Evolutionary conservation across 2,329 filamentous ascomycete genomes (phyloP), one percentile per base, ranked within the genome.

Genomic region (Calonectria multiphialidica): DNA sequence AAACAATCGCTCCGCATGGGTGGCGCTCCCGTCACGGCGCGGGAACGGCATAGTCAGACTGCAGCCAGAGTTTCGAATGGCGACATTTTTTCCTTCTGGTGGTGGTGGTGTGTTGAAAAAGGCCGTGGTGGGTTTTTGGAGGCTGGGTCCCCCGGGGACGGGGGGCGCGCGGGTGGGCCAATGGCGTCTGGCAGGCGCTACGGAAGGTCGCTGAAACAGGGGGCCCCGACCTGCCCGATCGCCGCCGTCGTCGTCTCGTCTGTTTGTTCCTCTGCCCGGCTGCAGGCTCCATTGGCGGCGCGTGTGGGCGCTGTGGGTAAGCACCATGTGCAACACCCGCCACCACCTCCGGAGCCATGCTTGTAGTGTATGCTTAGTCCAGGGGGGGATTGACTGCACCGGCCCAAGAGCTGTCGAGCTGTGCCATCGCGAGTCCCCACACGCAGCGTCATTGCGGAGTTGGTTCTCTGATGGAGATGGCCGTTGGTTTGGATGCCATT

Each of bases 361-460:
- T 59, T 59, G 53, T 59, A 40, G 25, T 59, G 53, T 59, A 40
- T 59, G 63, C 23, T 57, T 70, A 57, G 67, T 42, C 64, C 57
- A 66, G 69, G 57, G 64, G 57, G 16, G 21, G n/a, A n/a, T 8
- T 8, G 28, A 30, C 8, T 5, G 33, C 15, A 7, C 40, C 18
- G 16, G 23, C 47, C 47, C 47, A 49, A 16, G 25, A 50, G 25
- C 42, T 57, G n/a, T 30, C 28, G 28, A 5, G 28, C 63, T 37
- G 30, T 37, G 37, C 57, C 66, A 68, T 62, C 16, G 25, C 59
- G 49, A 28, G 42, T 68, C 57, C 45, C 55, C 62, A 62, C 45
- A 62, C 10, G 47, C 45, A 49, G 69, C 57, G 69, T 71, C 69
- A 71, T 62, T 64, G 69, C 57, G 68, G 68, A 71, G 68, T 47